Evolutionary conservation across 371 early-diverging fungal genomes (phyloP), one percentile per base, ranked within the genome.

Genomic region (Phascolomyces articulosus): DNA sequence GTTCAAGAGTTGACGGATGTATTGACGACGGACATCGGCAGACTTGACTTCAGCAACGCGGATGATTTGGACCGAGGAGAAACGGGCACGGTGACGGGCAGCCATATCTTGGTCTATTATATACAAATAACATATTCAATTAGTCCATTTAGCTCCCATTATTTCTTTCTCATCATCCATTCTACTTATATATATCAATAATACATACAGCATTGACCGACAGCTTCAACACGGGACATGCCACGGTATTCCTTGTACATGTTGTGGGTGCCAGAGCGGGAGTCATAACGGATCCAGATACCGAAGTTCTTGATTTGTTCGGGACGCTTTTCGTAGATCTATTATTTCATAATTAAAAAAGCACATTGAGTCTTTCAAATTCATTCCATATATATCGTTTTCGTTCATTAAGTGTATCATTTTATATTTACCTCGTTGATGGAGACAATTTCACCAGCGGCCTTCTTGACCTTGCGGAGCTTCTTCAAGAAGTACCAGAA

Each of bases 241-340:
- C 96, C 97, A 74, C 99, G 93, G 93, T 97, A 96, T 88, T 99
- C 99, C 93, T 98, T 99, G 92, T 98, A 98, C 95, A 98, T 97
- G 93, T 99, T 98, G 92, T 98, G 97, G 70, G 96, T 94, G 65
- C 97, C 97, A 55, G 95, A 96, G 83, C 96, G 96, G 60, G 97
- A 96, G 86, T 97, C 94, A 90, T 98, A 99, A 68, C 96, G 95
- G 72, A 98, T 91, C 93, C 93, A 96, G 88, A 99, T 93, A 70
- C 98, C 98, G 79, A 89, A 99, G 93, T 96, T 99, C 92, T 98
- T 98, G 82, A 97, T 93, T 74, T 84, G 82, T 54, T 85, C 76
- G 67, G 95, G 94, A 74, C 89, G 89, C 85, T 96, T 92, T 87
- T 98, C 97, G 77, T 83, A 87, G 87, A 98, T 94, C 92, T 93